phyloP scores from a whole-genome alignment of 192 early-diverging fungal species.

The Podochytrium sp. region DNA sequence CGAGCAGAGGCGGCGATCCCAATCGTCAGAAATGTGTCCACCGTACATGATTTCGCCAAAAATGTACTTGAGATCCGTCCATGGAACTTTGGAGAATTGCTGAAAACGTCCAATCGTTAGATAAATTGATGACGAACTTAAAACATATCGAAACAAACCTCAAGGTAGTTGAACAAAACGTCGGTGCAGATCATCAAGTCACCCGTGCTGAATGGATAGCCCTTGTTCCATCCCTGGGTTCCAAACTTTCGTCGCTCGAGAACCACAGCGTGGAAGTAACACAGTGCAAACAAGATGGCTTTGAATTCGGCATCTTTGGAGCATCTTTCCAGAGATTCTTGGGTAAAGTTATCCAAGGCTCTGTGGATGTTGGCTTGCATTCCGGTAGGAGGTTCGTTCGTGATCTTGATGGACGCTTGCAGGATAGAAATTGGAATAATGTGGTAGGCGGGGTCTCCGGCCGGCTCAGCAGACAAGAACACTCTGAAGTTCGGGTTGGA shows the following conservation, averaged over 20 bases:
- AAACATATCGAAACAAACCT: conserved; percentile 25
- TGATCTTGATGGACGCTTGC: conserved; percentile 71
- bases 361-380: conserved; percentile 73
- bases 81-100: conserved; percentile 66
- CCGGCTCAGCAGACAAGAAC: conserved; percentile 67
- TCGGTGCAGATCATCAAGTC: conserved; percentile 66
- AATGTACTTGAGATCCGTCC: conserved; percentile 69
- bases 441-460: conserved; percentile 62
- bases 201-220: conserved; percentile 68
- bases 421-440: conserved; percentile 70
- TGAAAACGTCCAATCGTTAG: conserved; percentile 13
- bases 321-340: conserved; percentile 64
- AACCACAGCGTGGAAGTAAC: conserved; percentile 71
- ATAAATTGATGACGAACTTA: not conserved
- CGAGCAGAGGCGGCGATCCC: conserved; percentile 65
- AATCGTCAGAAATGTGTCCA: conserved; percentile 73
- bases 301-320: conserved; percentile 70
- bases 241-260: conserved; percentile 69
- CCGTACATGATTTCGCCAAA: conserved; percentile 75
- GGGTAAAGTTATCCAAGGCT: conserved; percentile 69
- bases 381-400: conserved; percentile 71
- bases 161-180: conserved; percentile 66
- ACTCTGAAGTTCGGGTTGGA: conserved; percentile 63
- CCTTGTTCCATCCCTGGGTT: conserved; percentile 68
- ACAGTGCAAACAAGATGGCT: conserved; percentile 62